Conservation (phyloP, 2,329 filamentous ascomycete species). For the Pseudogymnoascus sp. region DNA sequence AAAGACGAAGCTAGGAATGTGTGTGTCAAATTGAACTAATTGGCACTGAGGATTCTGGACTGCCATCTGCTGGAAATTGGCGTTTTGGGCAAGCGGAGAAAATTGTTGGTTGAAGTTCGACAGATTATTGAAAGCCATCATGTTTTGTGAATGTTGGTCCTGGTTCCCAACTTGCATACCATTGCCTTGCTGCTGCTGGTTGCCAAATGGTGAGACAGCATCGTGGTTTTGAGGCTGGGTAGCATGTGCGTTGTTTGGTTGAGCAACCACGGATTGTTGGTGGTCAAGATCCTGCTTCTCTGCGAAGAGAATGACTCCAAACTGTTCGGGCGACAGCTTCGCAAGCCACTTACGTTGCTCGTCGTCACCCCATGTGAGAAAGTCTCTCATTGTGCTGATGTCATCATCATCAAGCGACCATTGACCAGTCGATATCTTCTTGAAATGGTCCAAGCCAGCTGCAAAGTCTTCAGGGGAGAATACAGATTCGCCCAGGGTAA, state of each 20-base stretch:
- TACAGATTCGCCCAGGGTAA: not conserved
- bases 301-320: not conserved
- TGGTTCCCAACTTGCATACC: not conserved
- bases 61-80: not conserved
- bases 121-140: not conserved
- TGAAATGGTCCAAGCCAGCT: not conserved
- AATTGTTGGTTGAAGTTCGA: not conserved
- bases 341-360: conserved; percentile 2
- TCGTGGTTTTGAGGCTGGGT: not conserved
- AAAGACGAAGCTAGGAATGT: not conserved
- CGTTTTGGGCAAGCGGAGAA: not conserved
- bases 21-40: not conserved
- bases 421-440: not conserved
- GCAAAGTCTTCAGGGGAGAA: not conserved
- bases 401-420: not conserved
- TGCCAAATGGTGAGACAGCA: not conserved
- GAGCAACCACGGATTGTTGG: not conserved
- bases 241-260: not conserved
- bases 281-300: not conserved
- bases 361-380: not conserved
- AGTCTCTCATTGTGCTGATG: not conserved
- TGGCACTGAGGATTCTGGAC: not conserved
- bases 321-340: not conserved
- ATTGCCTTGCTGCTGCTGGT: not conserved
- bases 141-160: not conserved